Percentiles rank a stretch among this genome's conserved stretches.
These are phyloP conservation scores for Sutorius eximius DNA, from an alignment of 1,284 basidiomycete genomes.

Conservation along the genomic window DNA sequence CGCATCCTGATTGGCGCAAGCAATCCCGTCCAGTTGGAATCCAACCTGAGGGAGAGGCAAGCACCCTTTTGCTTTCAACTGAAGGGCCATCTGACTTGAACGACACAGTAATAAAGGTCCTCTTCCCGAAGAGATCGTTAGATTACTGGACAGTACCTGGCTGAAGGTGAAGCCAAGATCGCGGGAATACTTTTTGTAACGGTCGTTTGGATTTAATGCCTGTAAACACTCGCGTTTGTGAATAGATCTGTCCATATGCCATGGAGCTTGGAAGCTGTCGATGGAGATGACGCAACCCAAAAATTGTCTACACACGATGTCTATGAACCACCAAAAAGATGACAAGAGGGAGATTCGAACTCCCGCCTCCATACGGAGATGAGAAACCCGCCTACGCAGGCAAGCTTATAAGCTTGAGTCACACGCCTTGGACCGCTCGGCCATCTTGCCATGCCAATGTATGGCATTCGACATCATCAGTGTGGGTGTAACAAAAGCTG, in stretches of 20 bases:
- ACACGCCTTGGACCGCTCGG: constrained; percentile 35
- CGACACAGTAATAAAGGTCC: constrained; percentile 44
- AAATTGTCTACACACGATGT: not conserved
- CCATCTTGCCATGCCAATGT: constrained; percentile 26
- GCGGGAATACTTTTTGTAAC: constrained; percentile 1
- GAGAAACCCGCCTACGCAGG: constrained; percentile 31
- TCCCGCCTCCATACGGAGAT: constrained; percentile 36
- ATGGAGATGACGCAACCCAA: not conserved
- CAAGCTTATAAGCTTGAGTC: constrained; percentile 33
- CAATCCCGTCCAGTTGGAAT: constrained; percentile 30
- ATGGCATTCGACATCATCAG: not conserved
- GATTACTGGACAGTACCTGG: constrained; percentile 43
- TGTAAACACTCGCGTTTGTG: not conserved
- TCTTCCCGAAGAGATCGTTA: constrained; percentile 46
- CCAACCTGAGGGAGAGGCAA: constrained; percentile 19
- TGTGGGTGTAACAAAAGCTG: not conserved
- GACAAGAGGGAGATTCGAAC: constrained; percentile 36
- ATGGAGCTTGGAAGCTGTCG: not conserved
- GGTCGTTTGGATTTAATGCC: not conserved
- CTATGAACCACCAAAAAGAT: not conserved
- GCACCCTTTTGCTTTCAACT: not conserved
- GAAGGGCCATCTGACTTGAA: not conserved
- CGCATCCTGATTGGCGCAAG: constrained; percentile 39
- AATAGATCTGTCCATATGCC: not conserved
- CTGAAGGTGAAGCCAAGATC: constrained; percentile 11